phyloP scores from a whole-genome alignment of 1,139 yeast species.

The Pichia sp. region DNA sequence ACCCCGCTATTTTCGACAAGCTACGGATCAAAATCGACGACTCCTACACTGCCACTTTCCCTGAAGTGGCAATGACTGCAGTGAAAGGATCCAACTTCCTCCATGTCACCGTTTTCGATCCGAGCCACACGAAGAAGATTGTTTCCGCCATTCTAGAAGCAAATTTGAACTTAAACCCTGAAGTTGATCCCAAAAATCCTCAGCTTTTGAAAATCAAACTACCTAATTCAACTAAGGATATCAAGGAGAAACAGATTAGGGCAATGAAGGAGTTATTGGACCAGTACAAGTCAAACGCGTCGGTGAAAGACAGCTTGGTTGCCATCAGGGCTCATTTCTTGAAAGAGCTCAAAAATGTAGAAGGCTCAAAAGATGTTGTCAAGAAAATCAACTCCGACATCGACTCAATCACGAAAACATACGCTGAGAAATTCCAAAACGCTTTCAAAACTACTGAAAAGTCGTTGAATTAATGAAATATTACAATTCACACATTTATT shows the following conservation, averaged over 20 bases:
- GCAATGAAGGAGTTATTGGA: constrained; percentile 59
- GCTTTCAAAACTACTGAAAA: constrained; percentile 56
- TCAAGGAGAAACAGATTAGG: constrained; percentile 45
- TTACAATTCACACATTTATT: neutral
- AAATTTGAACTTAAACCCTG: constrained; percentile 71
- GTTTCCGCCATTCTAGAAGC: constrained; percentile 64
- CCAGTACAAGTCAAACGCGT: constrained; percentile 49
- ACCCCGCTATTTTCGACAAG: constrained; percentile 58
- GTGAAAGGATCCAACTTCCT: constrained; percentile 52
- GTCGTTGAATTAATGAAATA: constrained; percentile 1
- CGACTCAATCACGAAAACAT: constrained; percentile 62
- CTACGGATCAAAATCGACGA: constrained; percentile 45
- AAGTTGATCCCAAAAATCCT: constrained; percentile 60
- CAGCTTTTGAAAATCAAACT: constrained; percentile 68
- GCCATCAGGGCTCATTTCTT: constrained; percentile 55
- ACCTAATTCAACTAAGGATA: constrained; percentile 69
- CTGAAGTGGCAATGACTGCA: constrained; percentile 67
- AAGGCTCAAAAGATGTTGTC: constrained; percentile 51
- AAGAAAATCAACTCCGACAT: constrained; percentile 48
- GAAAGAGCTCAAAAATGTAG: constrained; percentile 48
- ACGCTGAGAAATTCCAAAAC: constrained; percentile 49
- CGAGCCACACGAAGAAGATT: constrained; percentile 59
- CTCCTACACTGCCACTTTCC: constrained; percentile 41
- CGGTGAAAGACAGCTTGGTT: constrained; percentile 46
- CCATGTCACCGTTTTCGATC: constrained; percentile 77